A percentile compares a stretch with the other conserved stretches of the same genome.
Conservation (phyloP, 805 yeast genomes). For the Yueomyces sinensis region DNA sequence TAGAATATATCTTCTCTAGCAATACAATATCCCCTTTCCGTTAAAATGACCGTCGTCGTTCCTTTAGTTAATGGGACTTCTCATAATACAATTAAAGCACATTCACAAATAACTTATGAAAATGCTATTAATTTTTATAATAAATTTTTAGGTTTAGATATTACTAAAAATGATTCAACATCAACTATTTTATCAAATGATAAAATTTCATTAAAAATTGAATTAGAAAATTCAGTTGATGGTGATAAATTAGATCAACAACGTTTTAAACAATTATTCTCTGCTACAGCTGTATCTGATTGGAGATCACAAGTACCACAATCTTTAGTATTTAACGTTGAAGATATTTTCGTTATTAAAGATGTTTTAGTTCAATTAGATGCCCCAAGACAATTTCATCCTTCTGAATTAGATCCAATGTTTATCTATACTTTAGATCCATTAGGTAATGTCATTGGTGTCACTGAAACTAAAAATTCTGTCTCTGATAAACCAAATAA, state of each 20-base stretch:
- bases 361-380: conserved; percentile 17
- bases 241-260: conserved; percentile 12
- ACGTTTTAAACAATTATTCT: background rate
- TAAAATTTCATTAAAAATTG: conserved; percentile 18
- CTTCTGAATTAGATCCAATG: conserved; percentile 60
- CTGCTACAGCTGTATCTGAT: conserved; percentile 19
- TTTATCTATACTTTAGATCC: conserved; percentile 77
- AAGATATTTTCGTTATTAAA: conserved; percentile 16
- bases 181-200: conserved; percentile 8
- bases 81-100: conserved; percentile 38
- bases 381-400: conserved; percentile 42
- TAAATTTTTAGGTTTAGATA: conserved; percentile 11
- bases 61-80: conserved; percentile 42
- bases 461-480: conserved; percentile 50
- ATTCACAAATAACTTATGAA: conserved; percentile 30
- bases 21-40: too few relatives aligned
- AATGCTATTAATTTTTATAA: conserved; percentile 42
- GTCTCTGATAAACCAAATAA: conserved; percentile 31
- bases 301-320: conserved; percentile 37
- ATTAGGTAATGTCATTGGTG: conserved; percentile 69
- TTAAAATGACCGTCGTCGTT: conserved; percentile 12
- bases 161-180: background rate
- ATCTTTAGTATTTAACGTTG: conserved; percentile 25
- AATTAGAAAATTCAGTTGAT: conserved; percentile 12
- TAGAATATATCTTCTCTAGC: too few relatives aligned